Evolutionary conservation across 768 basidiomycete species (phyloP).

Genomic region (Nevesoporus exiguus): DNA sequence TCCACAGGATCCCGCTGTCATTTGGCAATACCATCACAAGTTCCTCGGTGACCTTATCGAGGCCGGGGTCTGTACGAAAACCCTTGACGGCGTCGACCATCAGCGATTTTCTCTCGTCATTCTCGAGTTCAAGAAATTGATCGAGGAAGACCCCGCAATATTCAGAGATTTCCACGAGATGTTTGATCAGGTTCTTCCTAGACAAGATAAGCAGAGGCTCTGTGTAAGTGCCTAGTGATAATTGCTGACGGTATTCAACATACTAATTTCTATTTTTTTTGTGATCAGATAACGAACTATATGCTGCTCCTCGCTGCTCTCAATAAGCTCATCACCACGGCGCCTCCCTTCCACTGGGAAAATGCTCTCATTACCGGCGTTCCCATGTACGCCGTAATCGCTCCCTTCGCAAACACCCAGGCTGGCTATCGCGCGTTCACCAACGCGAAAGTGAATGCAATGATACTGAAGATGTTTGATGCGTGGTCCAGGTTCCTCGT

Average conservation of each 20-base stretch:
- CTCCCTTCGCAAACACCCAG: conserved; percentile 18
- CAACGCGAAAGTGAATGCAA: conserved; percentile 40
- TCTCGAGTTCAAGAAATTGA: conserved; percentile 23
- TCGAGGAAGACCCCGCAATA: conserved; percentile 19
- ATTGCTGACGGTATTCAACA: neutral
- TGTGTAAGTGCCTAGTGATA: conserved; percentile 2
- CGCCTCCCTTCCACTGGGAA: conserved; percentile 7
- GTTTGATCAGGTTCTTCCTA: conserved; percentile 16
- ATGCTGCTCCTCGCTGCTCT: conserved; percentile 7
- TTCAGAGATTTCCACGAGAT: conserved; percentile 25
- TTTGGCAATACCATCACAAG: conserved; percentile 14
- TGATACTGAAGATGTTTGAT: conserved; percentile 47
- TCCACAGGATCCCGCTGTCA: conserved; percentile 7
- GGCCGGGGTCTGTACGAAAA: conserved; percentile 6
- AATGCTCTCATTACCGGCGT: conserved; percentile 21
- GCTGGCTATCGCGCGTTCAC: conserved; percentile 21
- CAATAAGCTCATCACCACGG: conserved; percentile 7
- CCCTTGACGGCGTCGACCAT: neutral
- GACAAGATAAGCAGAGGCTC: conserved; percentile 1
- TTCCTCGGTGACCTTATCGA: conserved; percentile 26
- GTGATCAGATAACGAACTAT: neutral
- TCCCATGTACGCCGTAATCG: conserved; percentile 16
- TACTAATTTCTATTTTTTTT: neutral
- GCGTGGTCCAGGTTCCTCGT: conserved; percentile 47
- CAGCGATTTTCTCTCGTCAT: conserved; percentile 12